These are phyloP conservation scores for Seiridium unicorne DNA, from an alignment of 2,329 filamentous ascomycete genomes.

Conservation along the genomic window DNA sequence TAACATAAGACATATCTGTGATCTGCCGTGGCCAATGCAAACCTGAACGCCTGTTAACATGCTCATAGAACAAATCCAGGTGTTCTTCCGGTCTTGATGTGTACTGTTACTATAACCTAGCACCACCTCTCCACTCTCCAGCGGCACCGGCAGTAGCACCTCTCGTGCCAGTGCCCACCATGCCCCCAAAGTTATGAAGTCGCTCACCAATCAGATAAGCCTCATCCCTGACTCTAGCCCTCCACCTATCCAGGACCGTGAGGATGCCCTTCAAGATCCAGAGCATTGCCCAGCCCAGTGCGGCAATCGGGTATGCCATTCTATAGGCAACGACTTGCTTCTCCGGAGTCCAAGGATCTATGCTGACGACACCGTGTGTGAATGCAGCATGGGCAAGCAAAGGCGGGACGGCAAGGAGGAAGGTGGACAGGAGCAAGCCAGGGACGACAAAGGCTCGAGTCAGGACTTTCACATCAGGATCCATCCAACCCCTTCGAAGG, in stretches of 20 bases:
- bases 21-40: background rate
- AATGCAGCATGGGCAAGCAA: conserved; percentile 53
- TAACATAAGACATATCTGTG: too few relatives aligned
- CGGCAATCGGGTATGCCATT: conserved; percentile 68
- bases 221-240: conserved; percentile 82
- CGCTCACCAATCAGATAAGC: conserved; percentile 94
- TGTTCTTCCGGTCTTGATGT: background rate
- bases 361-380: conserved; percentile 14
- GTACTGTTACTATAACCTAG: background rate
- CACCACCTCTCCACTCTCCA: conserved; percentile 1
- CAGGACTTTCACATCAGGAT: conserved; percentile 75
- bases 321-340: conserved; percentile 43
- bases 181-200: conserved; percentile 75
- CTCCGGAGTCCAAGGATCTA: conserved; percentile 20
- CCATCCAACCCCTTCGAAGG: conserved; percentile 70
- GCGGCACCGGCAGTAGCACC: background rate
- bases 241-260: conserved; percentile 71
- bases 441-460: conserved; percentile 88
- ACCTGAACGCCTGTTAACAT: background rate
- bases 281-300: conserved; percentile 45
- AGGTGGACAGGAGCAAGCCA: conserved; percentile 55
- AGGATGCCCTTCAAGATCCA: conserved; percentile 51
- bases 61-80: background rate
- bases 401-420: conserved; percentile 66
- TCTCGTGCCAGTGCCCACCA: conserved; percentile 4